Evolutionary conservation across 352 stramenopile species (phyloP), one percentile per base, ranked within the genome.

Genomic region (Phytophthora quininea): DNA sequence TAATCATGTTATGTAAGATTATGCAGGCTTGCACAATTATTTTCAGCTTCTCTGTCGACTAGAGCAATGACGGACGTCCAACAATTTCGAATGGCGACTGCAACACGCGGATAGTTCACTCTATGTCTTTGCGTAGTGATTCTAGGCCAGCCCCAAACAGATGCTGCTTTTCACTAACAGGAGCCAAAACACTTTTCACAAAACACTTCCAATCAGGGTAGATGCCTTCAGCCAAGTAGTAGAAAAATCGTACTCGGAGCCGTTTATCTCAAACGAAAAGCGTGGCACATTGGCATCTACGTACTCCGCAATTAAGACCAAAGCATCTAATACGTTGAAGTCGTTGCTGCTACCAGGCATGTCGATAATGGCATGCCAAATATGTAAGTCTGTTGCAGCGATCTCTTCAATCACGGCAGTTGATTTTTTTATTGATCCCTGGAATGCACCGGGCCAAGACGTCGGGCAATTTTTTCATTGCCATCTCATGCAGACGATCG

Each of bases 1-100:
- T 27, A 14, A 48, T 48, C 58, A 66, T 66, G 11, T 54, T 66
- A 42, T 66, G 58, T 11, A 64, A 42, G 12, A 64, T 46, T 2
- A 64, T 30, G 53, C 58, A 64, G 30, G 48, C 58, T 3, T 55
- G 46, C 42, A 59, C 32, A 3, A 7, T 54, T 4, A 9, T 32
- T 3, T 48, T 53, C 2, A 48, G n/a, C 40, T 54, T 58, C 9
- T 43, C 30, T 38, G 54, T 49, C 1, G 46, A 33, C 45, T 30
- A 55, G 2, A 12, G 47, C 11, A 29, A 31, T 2, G 46, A 15
- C 10, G 52, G 46, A 1, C 45, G 14, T 19, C 37, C 47, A 40
- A 68, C 19, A 33, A 62, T 10, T 31, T 12, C 53, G 29, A 68
- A 68, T 1, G 46, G 43, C 19, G 37, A 9, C 10, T 62, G 61